Evolutionary conservation across 2,329 filamentous ascomycete genomes (phyloP), one percentile per base, ranked within the genome.

Genomic region (Fusarium vanettenii): DNA sequence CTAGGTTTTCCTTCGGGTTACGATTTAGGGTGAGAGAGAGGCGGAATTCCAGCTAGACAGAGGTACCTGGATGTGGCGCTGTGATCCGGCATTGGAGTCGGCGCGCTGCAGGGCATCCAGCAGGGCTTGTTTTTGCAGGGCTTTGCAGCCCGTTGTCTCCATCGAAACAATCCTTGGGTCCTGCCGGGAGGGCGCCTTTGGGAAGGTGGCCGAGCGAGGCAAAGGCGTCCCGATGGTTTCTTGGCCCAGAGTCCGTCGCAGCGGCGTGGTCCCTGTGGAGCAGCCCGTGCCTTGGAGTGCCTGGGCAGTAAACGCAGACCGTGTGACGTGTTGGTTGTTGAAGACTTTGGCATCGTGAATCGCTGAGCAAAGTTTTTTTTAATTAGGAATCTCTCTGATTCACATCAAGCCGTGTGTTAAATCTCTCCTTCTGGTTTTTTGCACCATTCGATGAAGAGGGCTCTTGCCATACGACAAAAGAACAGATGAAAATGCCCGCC

Each of bases 31-130:
- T 70, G 48, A 73, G 48, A 72, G 27, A 59, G 60, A 73, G 66
- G 66, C 71, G 56, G 70, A 73, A 73, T 70, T 73, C 71, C 62
- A 72, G 31, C 69, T 70, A 52, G 69, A 69, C 50, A 60, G 60
- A 63, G 59, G 60, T 65, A 74, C 59, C 60, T 33, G 56, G 41
- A 66, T 55, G 69, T 75, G 72, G 72, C 72, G 69, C 61, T 39
- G 55, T 52, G 63, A 67, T 67, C 64, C 60, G 63, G 66, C 59
- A 67, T 52, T 72, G 35, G 45, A 61, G 33, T 61, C 18, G 43
- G 64, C 27, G 55, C 29, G 56, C 31, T 61, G 56, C 57, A 70
- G 55, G 65, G 65, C 63, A 70, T 56, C 66, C n/a, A 69, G 35
- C 71, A 72, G 74, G 64, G 72, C 72, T 57, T 39, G 25, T 48